phyloP scores from a whole-genome alignment of 495 filamentous ascomycete species.

The Collariella sp. region DNA sequence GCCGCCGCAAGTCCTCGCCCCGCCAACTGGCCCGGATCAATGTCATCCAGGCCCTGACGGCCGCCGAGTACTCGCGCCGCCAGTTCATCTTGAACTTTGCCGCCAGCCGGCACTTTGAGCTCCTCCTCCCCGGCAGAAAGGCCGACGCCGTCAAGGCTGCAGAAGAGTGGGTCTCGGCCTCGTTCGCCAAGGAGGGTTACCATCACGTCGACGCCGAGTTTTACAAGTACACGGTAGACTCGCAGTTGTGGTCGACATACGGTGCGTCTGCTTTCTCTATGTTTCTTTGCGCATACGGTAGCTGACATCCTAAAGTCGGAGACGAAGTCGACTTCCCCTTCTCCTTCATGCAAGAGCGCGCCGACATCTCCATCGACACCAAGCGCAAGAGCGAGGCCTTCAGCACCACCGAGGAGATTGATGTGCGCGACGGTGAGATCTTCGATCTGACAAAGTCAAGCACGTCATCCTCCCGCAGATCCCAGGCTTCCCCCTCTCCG shows the following conservation, averaged over 20 bases:
- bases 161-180: conserved; percentile 22
- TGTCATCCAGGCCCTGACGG: conserved; percentile 25
- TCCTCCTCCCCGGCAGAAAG: conserved; percentile 27
- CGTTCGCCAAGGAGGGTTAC: conserved; percentile 19
- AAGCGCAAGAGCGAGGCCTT: neutral
- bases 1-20: conserved; percentile 15
- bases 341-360: conserved; percentile 19
- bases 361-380: neutral
- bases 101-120: conserved; percentile 21
- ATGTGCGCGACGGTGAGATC: conserved; percentile 1
- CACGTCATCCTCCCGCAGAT: neutral
- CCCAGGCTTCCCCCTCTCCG: neutral
- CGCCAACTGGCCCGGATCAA: conserved; percentile 24
- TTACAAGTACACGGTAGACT: conserved; percentile 28
- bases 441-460: neutral
- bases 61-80: conserved; percentile 26
- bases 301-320: conserved; percentile 18
- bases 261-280: conserved; percentile 6
- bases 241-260: conserved; percentile 17
- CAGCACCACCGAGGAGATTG: neutral
- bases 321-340: conserved; percentile 22
- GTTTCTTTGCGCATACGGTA: neutral
- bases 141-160: conserved; percentile 24
- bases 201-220: conserved; percentile 20
- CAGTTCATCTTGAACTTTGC: conserved; percentile 30